Conservation (phyloP, 2,329 filamentous ascomycete species). For the Fusarium avenaceum region DNA sequence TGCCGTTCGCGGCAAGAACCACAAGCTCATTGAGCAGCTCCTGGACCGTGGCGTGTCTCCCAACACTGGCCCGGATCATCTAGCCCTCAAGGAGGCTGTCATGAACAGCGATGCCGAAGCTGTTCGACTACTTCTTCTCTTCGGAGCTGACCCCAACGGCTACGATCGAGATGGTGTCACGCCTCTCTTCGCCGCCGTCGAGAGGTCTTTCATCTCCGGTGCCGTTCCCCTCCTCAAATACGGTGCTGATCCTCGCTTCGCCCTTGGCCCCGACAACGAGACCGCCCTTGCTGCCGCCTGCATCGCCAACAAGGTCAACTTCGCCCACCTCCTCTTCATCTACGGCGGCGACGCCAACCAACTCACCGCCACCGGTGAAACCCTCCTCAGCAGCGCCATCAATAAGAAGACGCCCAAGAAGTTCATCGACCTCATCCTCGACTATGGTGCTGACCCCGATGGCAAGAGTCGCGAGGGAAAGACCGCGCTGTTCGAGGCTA, state of each 20-base stretch:
- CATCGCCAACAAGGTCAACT: slow-evolving; percentile 65
- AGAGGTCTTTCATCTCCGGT: slow-evolving; percentile 67
- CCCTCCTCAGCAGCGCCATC: slow-evolving; percentile 71
- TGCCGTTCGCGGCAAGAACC: slow-evolving; percentile 69
- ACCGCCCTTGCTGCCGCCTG: slow-evolving; percentile 67
- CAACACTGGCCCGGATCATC: slow-evolving; percentile 60
- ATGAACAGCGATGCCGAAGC: slow-evolving; percentile 65
- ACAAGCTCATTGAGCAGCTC: slow-evolving; percentile 68
- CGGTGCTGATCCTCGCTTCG: slow-evolving; percentile 69
- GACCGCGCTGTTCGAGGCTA: slow-evolving; percentile 73
- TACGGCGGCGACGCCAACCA: slow-evolving; percentile 72
- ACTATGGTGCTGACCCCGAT: slow-evolving; percentile 71
- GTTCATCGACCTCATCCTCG: slow-evolving; percentile 70
- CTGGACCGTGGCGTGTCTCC: slow-evolving; percentile 69
- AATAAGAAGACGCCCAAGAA: slow-evolving; percentile 68
- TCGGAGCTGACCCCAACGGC: slow-evolving; percentile 69
- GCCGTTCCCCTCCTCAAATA: slow-evolving; percentile 74
- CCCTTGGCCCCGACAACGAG: slow-evolving; percentile 64
- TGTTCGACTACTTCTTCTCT: slow-evolving; percentile 68
- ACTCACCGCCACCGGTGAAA: slow-evolving; percentile 69
- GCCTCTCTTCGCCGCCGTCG: slow-evolving; percentile 65
- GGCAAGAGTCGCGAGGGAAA: slow-evolving; percentile 72
- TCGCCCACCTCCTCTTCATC: slow-evolving; percentile 71
- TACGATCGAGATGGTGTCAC: slow-evolving; percentile 63
- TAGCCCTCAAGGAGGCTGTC: slow-evolving; percentile 67